Evolutionary conservation across 164 flowering plant species (phyloP), one percentile per base, ranked within the genome.

Genomic region (Nymphaea colorata): DNA sequence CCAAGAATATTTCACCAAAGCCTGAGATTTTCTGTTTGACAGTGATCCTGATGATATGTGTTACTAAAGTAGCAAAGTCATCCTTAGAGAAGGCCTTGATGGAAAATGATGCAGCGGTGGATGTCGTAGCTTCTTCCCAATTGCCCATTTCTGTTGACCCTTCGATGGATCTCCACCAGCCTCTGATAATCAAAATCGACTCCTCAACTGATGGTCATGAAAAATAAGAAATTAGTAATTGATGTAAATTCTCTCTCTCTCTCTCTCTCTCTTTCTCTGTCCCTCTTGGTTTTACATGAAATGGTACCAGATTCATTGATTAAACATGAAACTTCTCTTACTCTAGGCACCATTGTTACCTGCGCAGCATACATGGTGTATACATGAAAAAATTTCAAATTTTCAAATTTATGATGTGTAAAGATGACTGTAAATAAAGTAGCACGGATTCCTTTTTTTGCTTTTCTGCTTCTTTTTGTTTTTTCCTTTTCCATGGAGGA

Each of bases 1-100:
- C 57, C 57, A 51, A 2, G 57, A 8, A 8, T 7, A 3, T 51
- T 10, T 51, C 36, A 25, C 36, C 36, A 25, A 25, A 25, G 36
- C 36, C 36, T 25, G 36, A 25, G 36, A 25, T 25, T 51, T 45
- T 51, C 57, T 65, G 60, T 59, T 64, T 16, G 80, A 77, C 78
- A 91, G 96, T 78, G 80, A 64, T 84, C 67, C 77, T 91, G 64
- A 83, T 94, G 70, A 70, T 84, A 5, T 79, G 79, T 66, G 80
- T 94, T 6, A 89, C 85, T 1, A 89, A 79, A 83, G 85, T 94
- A 17, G 95, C 98, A 41, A 91, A 87, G 72, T 69, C 85, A 64
- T 84, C 98, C 68, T 70, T 94, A 74, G 91, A 91, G 15, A 94
- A 88, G 77, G 96, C 98, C 16, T 75, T 94, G 74, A 93, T 88